These are phyloP conservation scores for Fomitopsis schrenkii DNA, from an alignment of 1,284 basidiomycete species.

Conservation along the genomic window DNA sequence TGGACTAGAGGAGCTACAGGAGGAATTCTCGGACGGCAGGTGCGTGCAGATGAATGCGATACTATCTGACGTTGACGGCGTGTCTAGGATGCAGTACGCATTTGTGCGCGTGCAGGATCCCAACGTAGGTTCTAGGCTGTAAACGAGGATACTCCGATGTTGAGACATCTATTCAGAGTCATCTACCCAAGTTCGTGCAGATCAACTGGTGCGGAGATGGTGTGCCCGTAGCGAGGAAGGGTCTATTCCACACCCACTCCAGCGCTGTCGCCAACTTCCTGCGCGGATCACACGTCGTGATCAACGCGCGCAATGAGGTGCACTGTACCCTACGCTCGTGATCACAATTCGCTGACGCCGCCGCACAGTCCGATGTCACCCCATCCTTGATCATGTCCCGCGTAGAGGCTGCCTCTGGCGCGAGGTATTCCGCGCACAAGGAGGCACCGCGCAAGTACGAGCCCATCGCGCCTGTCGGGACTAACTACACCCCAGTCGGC, in stretches of 20 bases:
- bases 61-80: background rate
- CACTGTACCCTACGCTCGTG: slow-evolving; percentile 17
- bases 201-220: slow-evolving; percentile 95
- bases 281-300: slow-evolving; percentile 83
- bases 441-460: slow-evolving; percentile 60
- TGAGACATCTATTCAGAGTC: slow-evolving; percentile 44
- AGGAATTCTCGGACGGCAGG: slow-evolving; percentile 94
- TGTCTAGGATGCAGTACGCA: slow-evolving; percentile 85
- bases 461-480: slow-evolving; percentile 71
- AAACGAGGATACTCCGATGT: too few species aligned
- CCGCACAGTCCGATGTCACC: slow-evolving; percentile 69
- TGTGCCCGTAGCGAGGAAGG: slow-evolving; percentile 90
- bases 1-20: slow-evolving; percentile 87
- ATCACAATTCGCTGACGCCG: background rate
- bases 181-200: slow-evolving; percentile 91
- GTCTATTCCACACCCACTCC: slow-evolving; percentile 88
- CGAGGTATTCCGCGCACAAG: slow-evolving; percentile 82
- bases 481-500: slow-evolving; percentile 69
- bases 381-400: slow-evolving; percentile 81
- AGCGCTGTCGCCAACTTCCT: slow-evolving; percentile 81
- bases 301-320: slow-evolving; percentile 90
- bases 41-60: slow-evolving; percentile 28
- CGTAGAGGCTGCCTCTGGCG: slow-evolving; percentile 89
- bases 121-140: slow-evolving; percentile 49
- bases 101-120: slow-evolving; percentile 88